phyloP scores from a whole-genome alignment of 2,329 filamentous ascomycete genomes.

The Cladosporium halotolerans region DNA sequence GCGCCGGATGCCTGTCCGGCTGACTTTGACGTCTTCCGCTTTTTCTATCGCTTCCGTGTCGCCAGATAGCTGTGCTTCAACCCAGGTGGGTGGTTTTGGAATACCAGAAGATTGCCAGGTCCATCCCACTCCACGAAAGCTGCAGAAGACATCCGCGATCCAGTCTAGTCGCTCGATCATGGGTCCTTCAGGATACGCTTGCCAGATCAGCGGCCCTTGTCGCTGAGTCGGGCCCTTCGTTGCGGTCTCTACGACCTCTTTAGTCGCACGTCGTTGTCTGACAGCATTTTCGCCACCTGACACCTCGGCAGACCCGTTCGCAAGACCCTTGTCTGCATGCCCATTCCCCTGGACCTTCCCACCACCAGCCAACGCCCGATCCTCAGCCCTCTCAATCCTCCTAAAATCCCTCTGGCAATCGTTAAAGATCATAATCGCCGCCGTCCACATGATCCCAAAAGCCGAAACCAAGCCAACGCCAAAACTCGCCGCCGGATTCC shows the following conservation, averaged over 20 bases:
- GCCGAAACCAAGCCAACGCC: constrained; percentile 49
- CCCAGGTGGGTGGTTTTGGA: constrained; percentile 36
- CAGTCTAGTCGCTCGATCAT: constrained; percentile 52
- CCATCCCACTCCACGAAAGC: constrained; percentile 56
- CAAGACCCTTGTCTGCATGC: neutral
- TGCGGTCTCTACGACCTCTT: constrained; percentile 2
- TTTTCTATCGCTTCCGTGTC: constrained; percentile 19
- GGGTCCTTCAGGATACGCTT: constrained; percentile 43
- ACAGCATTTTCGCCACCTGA: constrained; percentile 5
- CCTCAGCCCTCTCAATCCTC: constrained; percentile 42
- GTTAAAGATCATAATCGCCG: constrained; percentile 48
- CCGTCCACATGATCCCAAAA: constrained; percentile 51
- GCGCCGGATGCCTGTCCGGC: constrained; percentile 32
- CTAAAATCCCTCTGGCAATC: constrained; percentile 51
- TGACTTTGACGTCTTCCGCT: constrained; percentile 12
- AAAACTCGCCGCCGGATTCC: constrained; percentile 47
- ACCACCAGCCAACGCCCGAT: neutral
- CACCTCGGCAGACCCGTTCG: constrained; percentile 9
- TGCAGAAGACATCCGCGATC: constrained; percentile 51
- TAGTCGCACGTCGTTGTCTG: neutral
- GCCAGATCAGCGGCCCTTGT: constrained; percentile 40
- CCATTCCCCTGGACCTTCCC: neutral
- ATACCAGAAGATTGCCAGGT: constrained; percentile 50
- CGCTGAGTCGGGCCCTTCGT: constrained; percentile 15
- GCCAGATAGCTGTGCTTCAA: constrained; percentile 33